Evolutionary conservation across 1,139 yeast species (phyloP).

Genomic region (Diutina neorugosa): DNA sequence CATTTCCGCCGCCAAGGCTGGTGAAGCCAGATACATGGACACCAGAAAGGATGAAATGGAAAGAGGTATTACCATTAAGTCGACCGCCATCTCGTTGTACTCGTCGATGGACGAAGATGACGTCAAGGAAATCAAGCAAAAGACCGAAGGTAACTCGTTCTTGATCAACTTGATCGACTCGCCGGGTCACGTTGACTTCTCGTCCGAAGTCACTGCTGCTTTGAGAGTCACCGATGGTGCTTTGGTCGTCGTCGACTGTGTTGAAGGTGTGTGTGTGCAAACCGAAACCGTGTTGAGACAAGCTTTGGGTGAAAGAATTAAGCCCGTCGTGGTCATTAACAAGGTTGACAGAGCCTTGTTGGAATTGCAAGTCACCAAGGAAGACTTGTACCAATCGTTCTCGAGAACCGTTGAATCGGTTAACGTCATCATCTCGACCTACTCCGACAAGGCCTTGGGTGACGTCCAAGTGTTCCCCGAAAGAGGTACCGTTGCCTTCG

Average conservation of each 20-base stretch:
- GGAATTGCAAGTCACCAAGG: constrained; percentile 98
- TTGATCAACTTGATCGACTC: constrained; percentile 97
- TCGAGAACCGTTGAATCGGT: constrained; percentile 98
- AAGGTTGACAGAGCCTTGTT: constrained; percentile 99
- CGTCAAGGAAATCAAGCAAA: constrained; percentile 89
- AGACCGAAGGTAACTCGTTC: constrained; percentile 89
- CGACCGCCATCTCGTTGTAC: constrained; percentile 95
- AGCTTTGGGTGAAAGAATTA: constrained; percentile 98
- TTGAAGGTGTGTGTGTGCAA: constrained; percentile 99
- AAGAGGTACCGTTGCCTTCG: constrained; percentile 98
- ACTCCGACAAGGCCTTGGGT: constrained; percentile 83
- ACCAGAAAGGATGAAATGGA: constrained; percentile 99
- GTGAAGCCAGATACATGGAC: constrained; percentile 99
- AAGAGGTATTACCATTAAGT: constrained; percentile 99
- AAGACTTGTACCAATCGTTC: constrained; percentile 97
- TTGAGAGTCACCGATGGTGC: constrained; percentile 99
- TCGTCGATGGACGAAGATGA: constrained; percentile 86
- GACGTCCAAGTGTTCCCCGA: constrained; percentile 99
- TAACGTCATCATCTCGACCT: constrained; percentile 95
- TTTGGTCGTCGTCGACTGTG: constrained; percentile 96
- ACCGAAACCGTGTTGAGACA: constrained; percentile 99
- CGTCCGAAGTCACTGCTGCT: constrained; percentile 99
- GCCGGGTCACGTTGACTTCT: constrained; percentile 99
- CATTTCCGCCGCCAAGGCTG: constrained; percentile 98
- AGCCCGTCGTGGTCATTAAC: constrained; percentile 97